A percentile compares a stretch with the other conserved stretches of the same genome.
Evolutionary conservation across 2,329 filamentous ascomycete species (phyloP).

Genomic region (Sclerotinia trifoliorum): DNA sequence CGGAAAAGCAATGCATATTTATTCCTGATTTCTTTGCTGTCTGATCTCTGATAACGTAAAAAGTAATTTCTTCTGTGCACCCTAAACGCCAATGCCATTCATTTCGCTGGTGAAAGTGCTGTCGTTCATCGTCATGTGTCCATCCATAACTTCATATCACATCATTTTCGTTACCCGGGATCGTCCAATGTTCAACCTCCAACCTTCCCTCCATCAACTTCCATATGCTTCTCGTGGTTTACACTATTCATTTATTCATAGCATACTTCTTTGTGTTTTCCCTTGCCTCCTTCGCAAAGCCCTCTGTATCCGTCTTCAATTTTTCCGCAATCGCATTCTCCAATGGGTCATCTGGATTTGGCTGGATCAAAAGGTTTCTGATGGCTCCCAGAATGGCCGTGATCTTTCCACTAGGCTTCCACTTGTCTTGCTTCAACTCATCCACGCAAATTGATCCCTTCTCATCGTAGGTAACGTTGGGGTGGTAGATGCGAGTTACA

Average conservation of each 20-base stretch:
- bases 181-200: not conserved
- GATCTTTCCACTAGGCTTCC: constrained; percentile 72
- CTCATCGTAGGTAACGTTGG: constrained; percentile 72
- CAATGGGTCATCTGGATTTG: constrained; percentile 70
- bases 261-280: constrained; percentile 70
- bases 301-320: constrained; percentile 61
- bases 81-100: constrained; percentile 2
- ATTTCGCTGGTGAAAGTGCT: not conserved
- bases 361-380: constrained; percentile 61
- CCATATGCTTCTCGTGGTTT: not conserved
- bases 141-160: not conserved
- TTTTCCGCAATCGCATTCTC: constrained; percentile 67
- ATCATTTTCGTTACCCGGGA: not conserved
- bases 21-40: not conserved
- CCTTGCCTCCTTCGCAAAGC: constrained; percentile 64
- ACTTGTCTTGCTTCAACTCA: constrained; percentile 67
- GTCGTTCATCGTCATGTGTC: constrained; percentile 2
- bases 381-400: constrained; percentile 63
- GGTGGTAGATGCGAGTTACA: constrained; percentile 73
- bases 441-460: constrained; percentile 73
- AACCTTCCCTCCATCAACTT: not conserved
- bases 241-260: constrained; percentile 28
- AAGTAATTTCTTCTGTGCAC: constrained; percentile 16
- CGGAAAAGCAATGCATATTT: constrained; percentile 6
- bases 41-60: constrained; percentile 5